Conservation (phyloP, 2,329 filamentous ascomycete genomes). For the Stenocarpella maydis region DNA sequence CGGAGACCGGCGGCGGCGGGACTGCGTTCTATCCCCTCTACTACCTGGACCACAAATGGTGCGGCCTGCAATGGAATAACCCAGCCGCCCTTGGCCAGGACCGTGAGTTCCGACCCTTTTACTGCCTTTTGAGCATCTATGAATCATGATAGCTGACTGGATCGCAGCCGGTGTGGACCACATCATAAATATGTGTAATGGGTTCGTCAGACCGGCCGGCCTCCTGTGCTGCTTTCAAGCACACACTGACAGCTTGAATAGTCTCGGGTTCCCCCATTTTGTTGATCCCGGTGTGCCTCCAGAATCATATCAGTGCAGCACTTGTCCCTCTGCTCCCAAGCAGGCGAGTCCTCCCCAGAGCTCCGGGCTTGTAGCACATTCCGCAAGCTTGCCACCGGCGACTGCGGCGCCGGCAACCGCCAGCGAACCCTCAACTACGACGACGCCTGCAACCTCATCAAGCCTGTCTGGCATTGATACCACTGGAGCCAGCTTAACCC, state of each 20-base stretch:
- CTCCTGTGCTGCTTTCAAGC: background rate
- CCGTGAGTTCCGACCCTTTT: constrained; percentile 50
- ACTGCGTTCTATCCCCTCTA: constrained; percentile 54
- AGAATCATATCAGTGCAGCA: constrained; percentile 41
- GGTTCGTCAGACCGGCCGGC: constrained; percentile 50
- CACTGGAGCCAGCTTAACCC: background rate
- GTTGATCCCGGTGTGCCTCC: constrained; percentile 49
- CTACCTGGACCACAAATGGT: constrained; percentile 59
- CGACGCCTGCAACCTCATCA: background rate
- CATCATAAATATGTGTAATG: constrained; percentile 60
- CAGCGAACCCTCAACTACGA: too few relatives aligned
- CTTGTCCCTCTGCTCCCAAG: constrained; percentile 23
- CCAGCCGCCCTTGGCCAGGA: constrained; percentile 47
- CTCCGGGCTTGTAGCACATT: background rate
- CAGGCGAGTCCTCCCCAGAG: background rate
- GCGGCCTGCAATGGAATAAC: constrained; percentile 53
- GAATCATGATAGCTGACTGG: constrained; percentile 35
- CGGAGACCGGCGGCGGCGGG: constrained; percentile 16
- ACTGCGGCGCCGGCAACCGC: background rate
- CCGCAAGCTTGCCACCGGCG: background rate
- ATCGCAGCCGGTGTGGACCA: constrained; percentile 57
- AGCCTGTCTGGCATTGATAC: constrained; percentile 23
- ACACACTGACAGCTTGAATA: constrained; percentile 32
- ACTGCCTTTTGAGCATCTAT: constrained; percentile 32
- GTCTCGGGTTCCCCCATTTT: constrained; percentile 43